Conservation (phyloP, 306 rosid genomes). For the Purshia tridentata region DNA sequence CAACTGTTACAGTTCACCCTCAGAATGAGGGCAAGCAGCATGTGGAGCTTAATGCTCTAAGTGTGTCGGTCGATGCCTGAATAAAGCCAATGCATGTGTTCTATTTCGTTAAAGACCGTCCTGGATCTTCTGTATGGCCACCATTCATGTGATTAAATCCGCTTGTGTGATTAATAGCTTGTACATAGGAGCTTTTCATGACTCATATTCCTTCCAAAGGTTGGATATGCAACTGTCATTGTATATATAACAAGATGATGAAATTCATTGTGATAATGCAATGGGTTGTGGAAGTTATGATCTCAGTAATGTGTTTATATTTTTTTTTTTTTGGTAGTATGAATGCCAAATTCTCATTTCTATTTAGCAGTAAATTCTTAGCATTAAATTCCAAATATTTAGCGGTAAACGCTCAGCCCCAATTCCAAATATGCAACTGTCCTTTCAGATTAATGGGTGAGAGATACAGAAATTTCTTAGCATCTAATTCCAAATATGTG, state of each 20-base stretch:
- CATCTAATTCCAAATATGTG: no score
- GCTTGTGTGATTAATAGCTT: not conserved
- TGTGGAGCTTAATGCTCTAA: slow-evolving; percentile 61
- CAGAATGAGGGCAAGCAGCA: slow-evolving; percentile 61
- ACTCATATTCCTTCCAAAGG: not conserved
- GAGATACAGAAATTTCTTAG: no score
- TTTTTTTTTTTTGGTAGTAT: not conserved
- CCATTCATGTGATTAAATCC: not conserved
- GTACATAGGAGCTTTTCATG: not conserved
- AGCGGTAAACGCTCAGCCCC: no score
- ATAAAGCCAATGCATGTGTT: not conserved
- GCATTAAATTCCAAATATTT: no score
- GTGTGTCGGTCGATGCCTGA: slow-evolving; percentile 75
- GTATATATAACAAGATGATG: not conserved
- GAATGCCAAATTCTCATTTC: no score
- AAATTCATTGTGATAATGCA: not conserved
- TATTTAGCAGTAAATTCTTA: no score
- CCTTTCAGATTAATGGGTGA: no score
- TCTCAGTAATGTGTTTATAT: not conserved
- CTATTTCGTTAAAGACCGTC: not conserved
- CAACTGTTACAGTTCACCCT: slow-evolving; percentile 58
- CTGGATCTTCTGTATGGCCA: not conserved
- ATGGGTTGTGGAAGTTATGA: not conserved
- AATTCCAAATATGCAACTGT: no score
- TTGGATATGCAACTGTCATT: not conserved